Evolutionary conservation across 768 basidiomycete genomes (phyloP), one percentile per base, ranked within the genome.

Genomic region (Chalciporus chontae): DNA sequence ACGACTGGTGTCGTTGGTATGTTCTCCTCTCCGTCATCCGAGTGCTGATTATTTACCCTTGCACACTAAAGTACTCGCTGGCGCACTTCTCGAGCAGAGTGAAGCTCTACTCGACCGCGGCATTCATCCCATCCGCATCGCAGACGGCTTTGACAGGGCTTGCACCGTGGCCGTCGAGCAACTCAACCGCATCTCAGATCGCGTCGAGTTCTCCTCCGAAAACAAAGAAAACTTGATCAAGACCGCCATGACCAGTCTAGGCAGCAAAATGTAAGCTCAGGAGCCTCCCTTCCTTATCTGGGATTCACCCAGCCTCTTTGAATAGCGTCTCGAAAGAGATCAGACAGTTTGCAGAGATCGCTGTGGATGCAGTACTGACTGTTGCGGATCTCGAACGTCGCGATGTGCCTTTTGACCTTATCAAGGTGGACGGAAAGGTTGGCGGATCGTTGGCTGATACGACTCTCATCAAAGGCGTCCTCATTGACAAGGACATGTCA

Each of bases 401-500:
- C 46, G 96, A 99, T 67, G 94, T 99, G 11, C 85, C 87, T 41
- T 98, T 99, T 67, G 96, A 99, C 72, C 77, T 98, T 55, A 98
- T 98, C 80, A 98, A 99, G 70, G 95, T 98, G 13, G 92, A 96
- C 58, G 95, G 95, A 64, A 98, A 98, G 74, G 95, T 98, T 56
- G 96, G 96, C 40, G 96, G 96, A 34, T 91, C 94, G 9, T 80
- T 99, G 34, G 92, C 90, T 8, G 96, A 99, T 71, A 98, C 92
- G 7, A 83, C 81, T 38, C 80, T 99, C 59, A 95, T 99, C 75
- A 88, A 88, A 61, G 96, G 96, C 59, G 96, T 99, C 38, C 90
- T 99, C 60, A 82, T 99, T 67, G 96, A 99, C 84, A 99, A 99
- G 73, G 95, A 99, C 73, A 95, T 99, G 89, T 97, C 94, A 11